Evolutionary conservation across 202 grass and related monocot species (phyloP).

Genomic region (Hordeum pubiflorum): DNA sequence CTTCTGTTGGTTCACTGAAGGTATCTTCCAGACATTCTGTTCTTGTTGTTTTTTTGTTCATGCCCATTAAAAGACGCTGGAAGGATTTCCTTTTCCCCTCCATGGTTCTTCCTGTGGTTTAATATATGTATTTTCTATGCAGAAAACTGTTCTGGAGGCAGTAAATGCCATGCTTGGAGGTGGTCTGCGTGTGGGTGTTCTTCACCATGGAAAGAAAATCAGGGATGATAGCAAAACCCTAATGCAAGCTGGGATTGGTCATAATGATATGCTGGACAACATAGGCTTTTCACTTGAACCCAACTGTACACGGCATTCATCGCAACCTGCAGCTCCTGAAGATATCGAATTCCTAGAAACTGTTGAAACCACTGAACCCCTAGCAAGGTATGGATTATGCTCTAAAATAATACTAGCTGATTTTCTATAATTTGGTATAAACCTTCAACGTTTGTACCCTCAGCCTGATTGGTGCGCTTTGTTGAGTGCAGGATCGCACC

Average conservation of each 20-base stretch:
- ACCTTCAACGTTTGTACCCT: not conserved
- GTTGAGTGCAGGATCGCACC: constrained; percentile 44
- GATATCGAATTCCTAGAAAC: constrained; percentile 47
- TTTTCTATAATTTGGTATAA: constrained; percentile 4
- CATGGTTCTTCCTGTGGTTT: not conserved
- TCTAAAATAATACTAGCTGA: not conserved
- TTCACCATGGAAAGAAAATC: constrained; percentile 86
- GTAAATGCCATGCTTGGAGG: constrained; percentile 83
- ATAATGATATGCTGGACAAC: constrained; percentile 51
- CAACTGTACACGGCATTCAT: constrained; percentile 36
- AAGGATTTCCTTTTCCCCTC: not conserved
- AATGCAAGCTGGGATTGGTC: constrained; percentile 60
- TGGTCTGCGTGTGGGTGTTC: constrained; percentile 64
- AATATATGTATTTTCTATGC: constrained; percentile 38
- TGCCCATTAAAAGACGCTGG: not conserved
- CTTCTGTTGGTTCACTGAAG: constrained; percentile 85
- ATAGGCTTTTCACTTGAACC: constrained; percentile 87
- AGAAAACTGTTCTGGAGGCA: constrained; percentile 90
- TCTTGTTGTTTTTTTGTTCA: not conserved
- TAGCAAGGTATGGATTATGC: constrained; percentile 60
- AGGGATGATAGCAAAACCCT: constrained; percentile 81
- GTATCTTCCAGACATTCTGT: constrained; percentile 31
- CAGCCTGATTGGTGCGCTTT: not conserved
- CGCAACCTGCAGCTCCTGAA: constrained; percentile 34
- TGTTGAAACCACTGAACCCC: constrained; percentile 55